Conservation (phyloP, 192 early-diverging fungal genomes). For the Backusella psychrophila region DNA sequence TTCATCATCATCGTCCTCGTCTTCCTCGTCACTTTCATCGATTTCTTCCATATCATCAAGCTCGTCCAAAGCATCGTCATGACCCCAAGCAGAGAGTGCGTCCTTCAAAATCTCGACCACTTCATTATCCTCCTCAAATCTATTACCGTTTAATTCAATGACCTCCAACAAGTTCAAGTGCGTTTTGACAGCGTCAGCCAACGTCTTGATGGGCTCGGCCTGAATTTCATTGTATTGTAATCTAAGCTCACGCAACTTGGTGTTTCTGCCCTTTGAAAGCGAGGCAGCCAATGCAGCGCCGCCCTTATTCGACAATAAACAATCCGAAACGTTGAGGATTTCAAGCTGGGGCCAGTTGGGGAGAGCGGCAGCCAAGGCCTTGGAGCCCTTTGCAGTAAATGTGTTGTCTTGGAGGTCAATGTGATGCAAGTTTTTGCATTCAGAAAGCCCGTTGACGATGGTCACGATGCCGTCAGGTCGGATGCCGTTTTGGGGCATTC, state of each 20-base stretch:
- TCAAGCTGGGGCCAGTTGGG: slow-evolving; percentile 76
- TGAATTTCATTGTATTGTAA: slow-evolving; percentile 93
- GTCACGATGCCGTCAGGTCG: slow-evolving; percentile 89
- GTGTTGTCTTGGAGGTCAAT: slow-evolving; percentile 98
- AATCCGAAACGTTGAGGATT: slow-evolving; percentile 87
- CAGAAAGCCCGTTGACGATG: slow-evolving; percentile 63
- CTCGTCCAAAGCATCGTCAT: slow-evolving; percentile 84
- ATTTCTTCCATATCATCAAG: slow-evolving; percentile 95
- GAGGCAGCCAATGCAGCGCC: slow-evolving; percentile 63
- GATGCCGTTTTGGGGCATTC: slow-evolving; percentile 98
- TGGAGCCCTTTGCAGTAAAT: slow-evolving; percentile 79
- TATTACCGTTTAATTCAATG: slow-evolving; percentile 92
- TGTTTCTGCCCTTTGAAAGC: slow-evolving; percentile 55
- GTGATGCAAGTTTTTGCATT: slow-evolving; percentile 65
- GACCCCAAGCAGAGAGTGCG: slow-evolving; percentile 63
- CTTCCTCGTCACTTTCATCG: slow-evolving; percentile 70
- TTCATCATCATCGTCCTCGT: slow-evolving; percentile 55
- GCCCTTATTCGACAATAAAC: slow-evolving; percentile 78
- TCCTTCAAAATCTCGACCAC: slow-evolving; percentile 72
- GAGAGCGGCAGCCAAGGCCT: slow-evolving; percentile 75
- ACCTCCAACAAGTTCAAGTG: slow-evolving; percentile 60
- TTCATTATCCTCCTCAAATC: slow-evolving; percentile 78
- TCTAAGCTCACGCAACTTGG: slow-evolving; percentile 60
- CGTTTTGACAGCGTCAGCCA: slow-evolving; percentile 65
- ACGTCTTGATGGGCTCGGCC: slow-evolving; percentile 59